Percentiles rank a stretch among this genome's conserved stretches.
These are phyloP conservation scores for Polygonum maritimum DNA, from an alignment of 148 eudicot species.

Conservation along the genomic window DNA sequence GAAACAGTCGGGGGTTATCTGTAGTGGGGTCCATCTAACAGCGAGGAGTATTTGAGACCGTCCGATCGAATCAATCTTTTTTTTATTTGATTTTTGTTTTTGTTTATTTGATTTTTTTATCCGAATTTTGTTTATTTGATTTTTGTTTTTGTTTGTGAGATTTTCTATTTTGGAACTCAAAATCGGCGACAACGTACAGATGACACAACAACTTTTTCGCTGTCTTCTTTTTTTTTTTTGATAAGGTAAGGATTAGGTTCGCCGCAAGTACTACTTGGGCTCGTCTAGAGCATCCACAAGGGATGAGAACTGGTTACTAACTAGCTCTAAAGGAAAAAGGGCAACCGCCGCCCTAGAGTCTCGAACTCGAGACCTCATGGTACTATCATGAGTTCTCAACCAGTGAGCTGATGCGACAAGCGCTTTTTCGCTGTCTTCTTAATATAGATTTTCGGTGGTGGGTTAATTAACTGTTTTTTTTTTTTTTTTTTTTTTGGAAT, in stretches of 20 bases:
- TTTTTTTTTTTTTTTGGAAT: too few relatives aligned
- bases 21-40: slow-evolving; percentile 15
- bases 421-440: background rate
- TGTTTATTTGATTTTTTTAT: background rate
- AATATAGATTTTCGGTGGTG: background rate
- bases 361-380: too few relatives aligned
- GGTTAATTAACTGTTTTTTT: background rate
- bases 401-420: too few relatives aligned
- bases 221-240: too few relatives aligned
- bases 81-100: background rate
- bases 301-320: too few relatives aligned
- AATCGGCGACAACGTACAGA: slow-evolving; percentile 23
- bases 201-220: slow-evolving; percentile 10
- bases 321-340: too few relatives aligned
- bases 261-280: too few relatives aligned
- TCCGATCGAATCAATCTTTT: slow-evolving; percentile 2
- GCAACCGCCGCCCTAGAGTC: too few relatives aligned
- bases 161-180: background rate
- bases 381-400: too few relatives aligned
- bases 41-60: slow-evolving; percentile 9
- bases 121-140: background rate
- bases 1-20: slow-evolving; percentile 26
- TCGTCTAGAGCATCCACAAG: too few relatives aligned
- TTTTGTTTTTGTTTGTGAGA: background rate
- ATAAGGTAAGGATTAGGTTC: too few relatives aligned